These are phyloP conservation scores for Aurantiochytrium sp. DNA, from an alignment of 108 stramenopile species.

Conservation along the genomic window DNA sequence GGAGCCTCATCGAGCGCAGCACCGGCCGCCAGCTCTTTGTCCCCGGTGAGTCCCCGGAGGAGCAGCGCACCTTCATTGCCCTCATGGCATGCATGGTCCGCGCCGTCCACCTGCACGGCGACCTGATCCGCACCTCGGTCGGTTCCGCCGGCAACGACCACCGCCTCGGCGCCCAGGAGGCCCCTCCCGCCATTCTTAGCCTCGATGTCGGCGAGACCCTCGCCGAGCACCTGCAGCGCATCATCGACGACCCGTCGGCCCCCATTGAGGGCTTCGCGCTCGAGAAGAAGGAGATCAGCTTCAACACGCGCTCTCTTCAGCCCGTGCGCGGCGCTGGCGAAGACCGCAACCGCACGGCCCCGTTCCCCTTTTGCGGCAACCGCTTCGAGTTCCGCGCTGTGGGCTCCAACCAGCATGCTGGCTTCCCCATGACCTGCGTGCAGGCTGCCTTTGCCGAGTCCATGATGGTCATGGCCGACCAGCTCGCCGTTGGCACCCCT, in stretches of 20 bases:
- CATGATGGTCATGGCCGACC: slow-evolving; percentile 74
- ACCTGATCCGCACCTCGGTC: slow-evolving; percentile 86
- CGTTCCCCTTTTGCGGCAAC: slow-evolving; percentile 86
- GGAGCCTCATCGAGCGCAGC: slow-evolving; percentile 59
- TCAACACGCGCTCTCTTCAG: slow-evolving; percentile 66
- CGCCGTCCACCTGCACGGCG: slow-evolving; percentile 84
- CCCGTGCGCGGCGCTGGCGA: slow-evolving; percentile 81
- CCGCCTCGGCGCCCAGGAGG: slow-evolving; percentile 90
- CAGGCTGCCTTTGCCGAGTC: slow-evolving; percentile 83
- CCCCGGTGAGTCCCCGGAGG: slow-evolving; percentile 53
- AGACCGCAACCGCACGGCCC: slow-evolving; percentile 90
- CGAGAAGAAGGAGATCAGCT: slow-evolving; percentile 68
- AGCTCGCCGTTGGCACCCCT: slow-evolving; percentile 69
- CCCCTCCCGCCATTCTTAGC: slow-evolving; percentile 87
- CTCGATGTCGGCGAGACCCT: slow-evolving; percentile 86
- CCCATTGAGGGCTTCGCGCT: slow-evolving; percentile 73
- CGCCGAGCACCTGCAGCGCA: slow-evolving; percentile 7
- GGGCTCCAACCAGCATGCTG: slow-evolving; percentile 83
- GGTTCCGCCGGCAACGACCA: slow-evolving; percentile 86
- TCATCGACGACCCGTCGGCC: slow-evolving; percentile 36
- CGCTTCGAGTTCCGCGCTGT: slow-evolving; percentile 93
- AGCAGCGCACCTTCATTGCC: slow-evolving; percentile 68
- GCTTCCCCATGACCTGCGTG: slow-evolving; percentile 84
- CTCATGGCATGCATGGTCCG: slow-evolving; percentile 82
- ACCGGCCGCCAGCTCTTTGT: slow-evolving; percentile 71